These are phyloP conservation scores for Citrus cavaleriei DNA, from an alignment of 345 rosid genomes.

Conservation along the genomic window DNA sequence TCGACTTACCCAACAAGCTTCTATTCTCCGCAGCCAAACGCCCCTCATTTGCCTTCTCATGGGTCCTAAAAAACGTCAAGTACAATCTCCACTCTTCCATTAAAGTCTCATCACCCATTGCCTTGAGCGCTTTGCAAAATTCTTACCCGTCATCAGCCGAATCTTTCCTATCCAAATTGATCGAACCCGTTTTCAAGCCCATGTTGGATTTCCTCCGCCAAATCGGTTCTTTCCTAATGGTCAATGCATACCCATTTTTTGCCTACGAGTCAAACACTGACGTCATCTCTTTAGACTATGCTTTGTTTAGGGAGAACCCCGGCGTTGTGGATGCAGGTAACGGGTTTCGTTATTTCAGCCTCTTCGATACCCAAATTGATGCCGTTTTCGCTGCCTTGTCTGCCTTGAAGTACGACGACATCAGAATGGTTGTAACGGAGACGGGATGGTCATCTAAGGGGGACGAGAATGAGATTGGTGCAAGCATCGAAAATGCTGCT, in stretches of 20 bases:
- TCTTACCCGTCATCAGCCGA: constrained; percentile 96
- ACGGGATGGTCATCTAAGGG: constrained; percentile 93
- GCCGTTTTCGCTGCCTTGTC: constrained; percentile 74
- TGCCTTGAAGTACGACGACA: constrained; percentile 63
- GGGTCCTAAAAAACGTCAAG: constrained; percentile 66
- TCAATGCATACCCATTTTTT: constrained; percentile 87
- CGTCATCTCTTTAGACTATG: constrained; percentile 85
- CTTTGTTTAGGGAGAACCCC: constrained; percentile 81
- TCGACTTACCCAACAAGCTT: constrained; percentile 72
- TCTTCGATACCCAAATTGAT: constrained; percentile 92
- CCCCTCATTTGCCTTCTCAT: constrained; percentile 45
- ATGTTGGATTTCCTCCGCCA: constrained; percentile 77
- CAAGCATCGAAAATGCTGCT: constrained; percentile 60
- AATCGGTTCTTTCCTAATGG: constrained; percentile 87
- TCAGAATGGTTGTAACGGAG: constrained; percentile 68
- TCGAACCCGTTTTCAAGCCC: constrained; percentile 67
- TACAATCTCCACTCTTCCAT: constrained; percentile 59
- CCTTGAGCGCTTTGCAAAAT: constrained; percentile 65
- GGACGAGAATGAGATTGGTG: constrained; percentile 80
- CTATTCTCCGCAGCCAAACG: constrained; percentile 60
- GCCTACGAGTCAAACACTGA: constrained; percentile 90
- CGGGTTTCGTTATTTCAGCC: constrained; percentile 66
- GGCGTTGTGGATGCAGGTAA: constrained; percentile 82
- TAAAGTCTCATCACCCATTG: constrained; percentile 82
- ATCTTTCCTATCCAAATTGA: constrained; percentile 67